Conservation (phyloP, 805 yeast genomes). For the Wickerhamomyces ciferrii region DNA sequence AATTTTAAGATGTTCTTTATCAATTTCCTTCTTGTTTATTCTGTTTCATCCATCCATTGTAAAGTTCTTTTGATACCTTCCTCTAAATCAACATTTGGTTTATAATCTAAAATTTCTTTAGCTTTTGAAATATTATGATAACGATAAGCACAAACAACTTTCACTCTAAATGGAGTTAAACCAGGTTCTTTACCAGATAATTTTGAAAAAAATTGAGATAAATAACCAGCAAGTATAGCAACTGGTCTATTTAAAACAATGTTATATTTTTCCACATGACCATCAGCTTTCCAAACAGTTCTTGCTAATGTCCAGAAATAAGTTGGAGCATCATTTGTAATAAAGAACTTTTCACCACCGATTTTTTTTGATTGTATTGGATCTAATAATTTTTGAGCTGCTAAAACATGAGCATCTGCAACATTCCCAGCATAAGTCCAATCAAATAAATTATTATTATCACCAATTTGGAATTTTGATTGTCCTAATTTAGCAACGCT, state of each 20-base stretch:
- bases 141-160: slow-evolving; percentile 86
- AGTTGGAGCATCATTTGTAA: slow-evolving; percentile 91
- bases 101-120: slow-evolving; percentile 67
- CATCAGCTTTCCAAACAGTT: slow-evolving; percentile 96
- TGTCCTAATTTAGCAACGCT: slow-evolving; percentile 79
- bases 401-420: slow-evolving; percentile 93
- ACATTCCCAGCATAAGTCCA: slow-evolving; percentile 99
- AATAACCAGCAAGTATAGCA: slow-evolving; percentile 79
- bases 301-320: slow-evolving; percentile 97
- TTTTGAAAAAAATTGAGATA: slow-evolving; percentile 70
- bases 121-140: slow-evolving; percentile 93
- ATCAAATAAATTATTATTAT: slow-evolving; percentile 88
- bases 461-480: slow-evolving; percentile 90
- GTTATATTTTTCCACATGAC: slow-evolving; percentile 65
- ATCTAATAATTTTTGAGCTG: slow-evolving; percentile 69
- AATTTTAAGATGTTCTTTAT: not conserved
- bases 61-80: slow-evolving; percentile 76
- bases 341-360: slow-evolving; percentile 83
- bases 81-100: slow-evolving; percentile 73
- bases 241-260: slow-evolving; percentile 66
- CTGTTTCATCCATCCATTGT: slow-evolving; percentile 79
- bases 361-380: slow-evolving; percentile 37
- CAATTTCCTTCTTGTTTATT: not conserved
- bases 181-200: slow-evolving; percentile 82
- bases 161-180: slow-evolving; percentile 93